Evolutionary conservation across 768 basidiomycete species (phyloP), one percentile per base, ranked within the genome.

Genomic region (Mycena latifolia): DNA sequence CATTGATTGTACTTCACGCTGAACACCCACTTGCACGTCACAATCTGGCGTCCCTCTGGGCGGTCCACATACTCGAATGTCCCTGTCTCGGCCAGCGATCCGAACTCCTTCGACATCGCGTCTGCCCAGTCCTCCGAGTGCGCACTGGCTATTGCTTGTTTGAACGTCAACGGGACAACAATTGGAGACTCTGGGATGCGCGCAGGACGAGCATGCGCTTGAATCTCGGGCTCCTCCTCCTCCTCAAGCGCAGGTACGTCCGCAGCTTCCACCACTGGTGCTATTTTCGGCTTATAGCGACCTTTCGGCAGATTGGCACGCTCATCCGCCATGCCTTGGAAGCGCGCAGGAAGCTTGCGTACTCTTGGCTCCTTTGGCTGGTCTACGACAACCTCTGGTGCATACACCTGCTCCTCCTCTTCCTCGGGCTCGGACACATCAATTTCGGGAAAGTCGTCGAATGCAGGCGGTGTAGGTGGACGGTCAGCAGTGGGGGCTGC

Each of bases 151-250:
- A 55, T 55, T 9, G 54, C 54, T 14, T 55, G 39, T 15, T 27
- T 55, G 54, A 55, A 55, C 39, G 39, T 55, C 27, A 55, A 55
- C 15, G 39, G 37, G 39, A 55, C 54, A 10, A 43, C 4, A 12
- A 56, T 45, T 5, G 53, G 53, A 0, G 55, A 9, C 41, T n/a
- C 39, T n/a, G 55, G 41, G 11, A 45, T 18, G 2, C 27, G 55
- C 1, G 55, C 55, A 56, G 55, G 15, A 56, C 27, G 55, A 20
- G 55, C 55, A 9, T 56, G 55, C 14, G 55, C 55, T 56, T 56
- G 55, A 20, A 29, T 28, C 51, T 52, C n/a, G n/a, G n/a, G n/a
- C n/a, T n/a, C 51, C 51, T 52, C 51, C 51, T 52, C 51, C 51
- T 52, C 51, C 55, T 56, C 55, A 56, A 45, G 55, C 41, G 5